These are phyloP conservation scores for Turritis glabra DNA, from an alignment of 345 rosid species.

Conservation along the genomic window DNA sequence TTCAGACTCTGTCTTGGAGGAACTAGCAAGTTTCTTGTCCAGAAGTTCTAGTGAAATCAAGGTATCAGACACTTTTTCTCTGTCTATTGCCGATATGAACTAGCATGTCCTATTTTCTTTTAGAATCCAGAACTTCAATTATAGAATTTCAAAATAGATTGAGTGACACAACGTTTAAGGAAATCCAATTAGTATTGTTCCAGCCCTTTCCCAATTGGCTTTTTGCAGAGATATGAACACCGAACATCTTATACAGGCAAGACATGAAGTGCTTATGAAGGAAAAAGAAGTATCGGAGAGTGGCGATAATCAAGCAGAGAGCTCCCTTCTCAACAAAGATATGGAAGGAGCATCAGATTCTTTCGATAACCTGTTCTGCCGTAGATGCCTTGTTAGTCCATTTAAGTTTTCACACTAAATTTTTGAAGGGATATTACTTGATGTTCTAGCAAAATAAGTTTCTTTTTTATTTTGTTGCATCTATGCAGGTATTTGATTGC, in stretches of 20 bases:
- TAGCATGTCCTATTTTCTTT: constrained; percentile 6
- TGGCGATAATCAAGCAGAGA: constrained; percentile 55
- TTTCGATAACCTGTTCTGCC: constrained; percentile 95
- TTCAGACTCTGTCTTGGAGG: constrained; percentile 71
- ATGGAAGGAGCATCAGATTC: constrained; percentile 99
- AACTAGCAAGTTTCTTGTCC: constrained; percentile 64
- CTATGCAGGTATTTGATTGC: constrained; percentile 92
- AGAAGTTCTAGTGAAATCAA: constrained; percentile 76
- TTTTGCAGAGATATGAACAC: constrained; percentile 97
- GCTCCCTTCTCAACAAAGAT: constrained; percentile 75
- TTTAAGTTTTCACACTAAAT: constrained; percentile 5
- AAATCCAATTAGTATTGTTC: constrained; percentile 61
- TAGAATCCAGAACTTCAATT: constrained; percentile 19
- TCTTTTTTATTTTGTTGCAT: constrained; percentile 19
- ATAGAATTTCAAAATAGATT: constrained; percentile 26
- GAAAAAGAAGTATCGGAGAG: constrained; percentile 60
- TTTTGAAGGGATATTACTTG: constrained; percentile 6
- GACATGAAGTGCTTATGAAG: constrained; percentile 72
- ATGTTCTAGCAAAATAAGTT: neutral
- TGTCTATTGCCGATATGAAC: constrained; percentile 5
- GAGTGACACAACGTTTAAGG: constrained; percentile 11
- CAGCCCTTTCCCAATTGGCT: constrained; percentile 82
- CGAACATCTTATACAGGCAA: constrained; percentile 99
- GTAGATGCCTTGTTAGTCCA: constrained; percentile 88
- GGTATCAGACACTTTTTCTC: constrained; percentile 47